Base-by-base conservation (phyloP, 2,329 filamentous ascomycete species). In the Dactylellina cionopaga region DNA sequence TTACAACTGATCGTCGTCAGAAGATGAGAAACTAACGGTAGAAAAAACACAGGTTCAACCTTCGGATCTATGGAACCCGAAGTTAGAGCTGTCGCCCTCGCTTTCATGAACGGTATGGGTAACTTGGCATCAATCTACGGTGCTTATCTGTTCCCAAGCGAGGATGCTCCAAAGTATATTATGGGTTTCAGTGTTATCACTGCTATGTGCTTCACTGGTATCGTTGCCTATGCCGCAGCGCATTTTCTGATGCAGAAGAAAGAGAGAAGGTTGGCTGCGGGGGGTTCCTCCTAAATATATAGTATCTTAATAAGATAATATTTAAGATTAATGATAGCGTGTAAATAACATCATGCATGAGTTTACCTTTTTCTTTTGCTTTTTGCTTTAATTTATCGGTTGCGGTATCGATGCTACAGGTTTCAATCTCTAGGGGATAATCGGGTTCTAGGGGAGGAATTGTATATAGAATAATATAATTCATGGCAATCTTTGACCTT, bases 91-190 rank as follows among this genome's bases (percentile, higher is more conserved):
- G 81, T 87, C n/a, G 80, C 81, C 2, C 77, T 87, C 19, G 85
- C 84, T 0, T 77, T 86, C 7, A 82, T 86, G 37, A 86, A 86
- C 74, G 83, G 83, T 0, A 79, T 86, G 76, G 85, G 84, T 2
- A 86, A 86, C 72, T 76, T 86, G 9, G 83, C 84, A 0, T 83
- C 85, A 71, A 86, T 87, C 15, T 87, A 86, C 70, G 85, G 85
- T 7, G 81, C 83, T 76, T 83, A 85, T 73, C 75, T 87, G 1
- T 87, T 85, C 77, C 85, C 85, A 0, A 76, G 78, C 0, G 75
- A 79, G 0, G 84, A 86, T 59, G 78, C 78, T 17, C 84, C 85
- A 0, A 83, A 85, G 75, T 84, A 84, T 71, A 75, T 83, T 1
- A 81, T 80, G 77, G 83, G 78, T 52, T 85, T 81, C 76, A 76